A percentile compares a stretch with the other conserved stretches of the same genome.
phyloP scores from a whole-genome alignment of 345 rosid species.

The Arabidopsis thaliana region DNA sequence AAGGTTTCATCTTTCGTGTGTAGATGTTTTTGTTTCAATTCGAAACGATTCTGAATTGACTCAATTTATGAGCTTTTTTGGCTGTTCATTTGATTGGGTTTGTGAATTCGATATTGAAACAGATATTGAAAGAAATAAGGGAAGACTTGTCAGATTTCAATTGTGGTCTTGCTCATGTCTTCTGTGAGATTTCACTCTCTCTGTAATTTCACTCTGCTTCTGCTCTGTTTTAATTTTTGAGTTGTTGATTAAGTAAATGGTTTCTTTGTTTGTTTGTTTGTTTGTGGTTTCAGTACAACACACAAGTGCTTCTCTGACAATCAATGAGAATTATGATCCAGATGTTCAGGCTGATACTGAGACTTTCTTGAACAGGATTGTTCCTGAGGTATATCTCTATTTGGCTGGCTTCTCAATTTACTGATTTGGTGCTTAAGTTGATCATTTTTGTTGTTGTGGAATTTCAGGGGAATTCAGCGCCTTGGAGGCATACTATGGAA shows the following conservation, averaged over 20 bases:
- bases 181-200: conserved; percentile 54
- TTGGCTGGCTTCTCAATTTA: no score
- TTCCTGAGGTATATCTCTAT: conserved; percentile 69
- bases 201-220: conserved; percentile 1
- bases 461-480: conserved; percentile 83
- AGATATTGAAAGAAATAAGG: conserved; percentile 85
- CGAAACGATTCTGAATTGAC: neutral
- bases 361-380: conserved; percentile 88
- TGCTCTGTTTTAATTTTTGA: neutral
- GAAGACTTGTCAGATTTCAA: conserved; percentile 65
- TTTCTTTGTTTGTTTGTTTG: neutral
- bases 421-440: neutral
- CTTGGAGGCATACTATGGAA: conserved; percentile 97
- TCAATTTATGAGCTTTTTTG: neutral
- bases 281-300: conserved; percentile 64
- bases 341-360: conserved; percentile 94
- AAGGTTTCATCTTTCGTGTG: conserved; percentile 51
- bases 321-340: conserved; percentile 94
- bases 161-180: conserved; percentile 92
- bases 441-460: neutral
- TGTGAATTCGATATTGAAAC: conserved; percentile 17
- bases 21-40: neutral
- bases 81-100: neutral
- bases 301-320: conserved; percentile 93
- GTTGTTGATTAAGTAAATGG: neutral